Evolutionary conservation across 192 early-diverging fungal genomes (phyloP), one percentile per base, ranked within the genome.

Genomic region (Coemansia sp.): DNA sequence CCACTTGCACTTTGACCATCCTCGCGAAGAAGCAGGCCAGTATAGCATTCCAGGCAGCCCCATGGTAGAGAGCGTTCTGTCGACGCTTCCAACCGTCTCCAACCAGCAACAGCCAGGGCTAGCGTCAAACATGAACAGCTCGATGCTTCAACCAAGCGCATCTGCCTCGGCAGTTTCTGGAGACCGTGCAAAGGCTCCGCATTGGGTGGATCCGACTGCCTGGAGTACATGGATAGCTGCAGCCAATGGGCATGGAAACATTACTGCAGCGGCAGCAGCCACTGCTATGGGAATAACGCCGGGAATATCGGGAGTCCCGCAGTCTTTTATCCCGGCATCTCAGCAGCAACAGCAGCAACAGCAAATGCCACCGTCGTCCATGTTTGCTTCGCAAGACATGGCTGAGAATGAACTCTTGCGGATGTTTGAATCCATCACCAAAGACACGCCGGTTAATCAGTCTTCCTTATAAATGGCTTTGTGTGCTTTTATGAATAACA

Each of bases 261-360:
- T 67, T 2, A 58, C 68, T 0, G 64, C 68, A 0, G 58, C 47
- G 8, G 74, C 74, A 0, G 48, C 59, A 6, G 74, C 74, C 1
- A 77, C 74, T 5, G 74, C 74, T 0, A 77, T 77, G 74, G 74
- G 74, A 10, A 63, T 77, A 37, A 77, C 74, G 18, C 74, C 74
- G 10, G 74, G 74, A 9, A 53, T 77, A 7, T 43, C 39, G 5
- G 74, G 74, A 3, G 58, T 41, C 0, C 74, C 74, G 17, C 56
- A 66, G 20, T 32, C 49, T 15, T 77, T 71, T 45, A 4, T 67
- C 8, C 50, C 63, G 3, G 11, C 38, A 23, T 12, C 43, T 3
- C 50, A 20, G n/a, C 42, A 28, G 11, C 8, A 15, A 5, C 9
- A 11, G 0, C 17, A 5, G n/a, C 57, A 41, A 20, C 31, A 20